These are phyloP conservation scores for Schrenkiella parvula DNA, from an alignment of 345 rosid genomes.

Conservation along the genomic window DNA sequence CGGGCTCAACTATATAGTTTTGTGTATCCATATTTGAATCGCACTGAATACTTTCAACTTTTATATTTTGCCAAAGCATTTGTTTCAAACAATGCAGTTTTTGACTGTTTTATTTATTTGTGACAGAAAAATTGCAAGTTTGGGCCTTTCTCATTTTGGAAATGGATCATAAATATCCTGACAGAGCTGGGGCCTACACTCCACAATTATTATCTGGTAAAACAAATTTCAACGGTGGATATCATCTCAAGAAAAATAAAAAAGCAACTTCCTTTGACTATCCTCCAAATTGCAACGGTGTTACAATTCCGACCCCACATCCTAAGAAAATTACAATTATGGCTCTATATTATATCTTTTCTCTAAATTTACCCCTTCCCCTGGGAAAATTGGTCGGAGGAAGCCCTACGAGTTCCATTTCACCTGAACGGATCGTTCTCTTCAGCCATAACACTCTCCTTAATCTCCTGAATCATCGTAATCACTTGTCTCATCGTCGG, in stretches of 20 bases:
- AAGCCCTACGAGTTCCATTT: background rate
- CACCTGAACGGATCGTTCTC: slow-evolving; percentile 31
- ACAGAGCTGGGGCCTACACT: slow-evolving; percentile 6
- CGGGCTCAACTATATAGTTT: slow-evolving; percentile 1
- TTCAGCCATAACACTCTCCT: slow-evolving; percentile 48
- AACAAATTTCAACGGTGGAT: slow-evolving; percentile 1
- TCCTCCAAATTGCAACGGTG: background rate
- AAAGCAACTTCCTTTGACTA: slow-evolving; percentile 17
- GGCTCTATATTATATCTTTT: background rate
- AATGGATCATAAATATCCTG: slow-evolving; percentile 14
- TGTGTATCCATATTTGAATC: background rate
- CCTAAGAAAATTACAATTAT: slow-evolving; percentile 15
- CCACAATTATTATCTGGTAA: slow-evolving; percentile 1
- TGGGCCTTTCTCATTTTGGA: background rate
- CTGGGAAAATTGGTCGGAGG: slow-evolving; percentile 17
- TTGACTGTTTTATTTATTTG: background rate
- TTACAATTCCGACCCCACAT: slow-evolving; percentile 15
- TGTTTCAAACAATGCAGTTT: too few relatives aligned
- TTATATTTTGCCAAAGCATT: background rate
- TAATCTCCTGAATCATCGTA: slow-evolving; percentile 83
- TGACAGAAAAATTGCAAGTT: background rate
- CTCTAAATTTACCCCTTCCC: background rate
- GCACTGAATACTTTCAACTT: background rate
- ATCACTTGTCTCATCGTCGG: slow-evolving; percentile 88
- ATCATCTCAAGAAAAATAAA: background rate